Percentiles rank a stretch among this genome's conserved stretches.
phyloP scores from a whole-genome alignment of 1,284 basidiomycete genomes.

The Ceratobasidium sp. region DNA sequence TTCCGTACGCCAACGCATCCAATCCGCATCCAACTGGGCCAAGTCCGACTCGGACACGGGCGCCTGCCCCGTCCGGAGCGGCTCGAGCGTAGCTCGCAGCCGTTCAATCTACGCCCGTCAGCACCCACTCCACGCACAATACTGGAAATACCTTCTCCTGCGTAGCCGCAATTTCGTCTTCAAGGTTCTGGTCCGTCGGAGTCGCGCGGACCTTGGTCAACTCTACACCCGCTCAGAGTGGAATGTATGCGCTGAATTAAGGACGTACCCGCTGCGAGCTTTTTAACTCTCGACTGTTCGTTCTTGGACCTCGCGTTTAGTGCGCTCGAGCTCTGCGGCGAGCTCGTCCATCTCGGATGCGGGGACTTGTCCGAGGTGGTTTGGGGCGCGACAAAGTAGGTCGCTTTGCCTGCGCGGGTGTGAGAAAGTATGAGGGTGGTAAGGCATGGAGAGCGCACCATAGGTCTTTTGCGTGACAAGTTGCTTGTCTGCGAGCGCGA shows the following conservation, averaged over 20 bases:
- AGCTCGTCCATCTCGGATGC: conserved; percentile 63
- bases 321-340: conserved; percentile 60
- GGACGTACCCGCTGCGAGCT: conserved; percentile 58
- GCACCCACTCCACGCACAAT: conserved; percentile 42
- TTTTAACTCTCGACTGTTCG: conserved; percentile 60
- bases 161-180: conserved; percentile 45
- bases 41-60: conserved; percentile 72
- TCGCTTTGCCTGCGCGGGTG: conserved; percentile 72
- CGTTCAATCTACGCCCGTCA: conserved; percentile 50
- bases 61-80: conserved; percentile 68
- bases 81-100: conserved; percentile 53
- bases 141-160: conserved; percentile 45
- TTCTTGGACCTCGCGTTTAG: conserved; percentile 67
- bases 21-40: conserved; percentile 65
- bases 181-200: conserved; percentile 72
- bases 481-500: conserved; percentile 76
- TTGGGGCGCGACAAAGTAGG: conserved; percentile 76
- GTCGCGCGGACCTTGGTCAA: conserved; percentile 64
- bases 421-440: background rate
- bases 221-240: conserved; percentile 54
- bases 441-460: conserved; percentile 57
- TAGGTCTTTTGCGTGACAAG: conserved; percentile 77
- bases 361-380: conserved; percentile 66
- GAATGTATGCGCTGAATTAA: conserved; percentile 27
- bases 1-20: conserved; percentile 72